Evolutionary conservation across 768 basidiomycete genomes (phyloP).

Genomic region (Agrocybe chaxingu): DNA sequence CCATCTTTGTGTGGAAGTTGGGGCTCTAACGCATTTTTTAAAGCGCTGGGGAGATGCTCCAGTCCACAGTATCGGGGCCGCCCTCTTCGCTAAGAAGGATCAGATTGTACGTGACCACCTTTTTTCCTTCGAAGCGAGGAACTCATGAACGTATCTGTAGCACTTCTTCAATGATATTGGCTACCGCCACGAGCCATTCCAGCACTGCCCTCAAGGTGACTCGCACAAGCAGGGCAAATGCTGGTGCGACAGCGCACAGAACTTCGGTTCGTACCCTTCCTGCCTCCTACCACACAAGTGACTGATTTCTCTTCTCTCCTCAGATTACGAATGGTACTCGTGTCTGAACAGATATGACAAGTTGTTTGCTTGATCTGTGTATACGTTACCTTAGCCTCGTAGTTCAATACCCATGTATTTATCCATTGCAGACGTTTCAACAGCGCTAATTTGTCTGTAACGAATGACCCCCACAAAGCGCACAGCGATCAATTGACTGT

Average conservation of each 20-base stretch:
- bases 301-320: neutral
- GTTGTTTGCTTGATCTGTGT: conserved; percentile 38
- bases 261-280: conserved; percentile 54
- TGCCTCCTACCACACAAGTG: neutral
- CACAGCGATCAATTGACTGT: too few relatives aligned
- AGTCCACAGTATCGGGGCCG: conserved; percentile 86
- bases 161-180: conserved; percentile 96
- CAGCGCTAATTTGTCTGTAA: too few relatives aligned
- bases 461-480: too few relatives aligned
- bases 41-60: conserved; percentile 94
- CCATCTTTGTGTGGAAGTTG: neutral
- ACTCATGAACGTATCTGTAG: conserved; percentile 16
- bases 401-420: too few relatives aligned
- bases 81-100: conserved; percentile 83
- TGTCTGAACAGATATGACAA: conserved; percentile 77
- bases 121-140: neutral
- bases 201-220: conserved; percentile 84
- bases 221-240: conserved; percentile 77
- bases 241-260: conserved; percentile 75
- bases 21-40: conserved; percentile 1
- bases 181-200: conserved; percentile 92
- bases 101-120: conserved; percentile 50
- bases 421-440: too few relatives aligned
- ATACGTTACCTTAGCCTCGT: neutral
- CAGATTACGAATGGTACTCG: conserved; percentile 86